Percentiles rank a stretch among this genome's conserved stretches.
These are phyloP conservation scores for Singerocomus inundabilis DNA, from an alignment of 1,284 basidiomycete species.

Conservation along the genomic window DNA sequence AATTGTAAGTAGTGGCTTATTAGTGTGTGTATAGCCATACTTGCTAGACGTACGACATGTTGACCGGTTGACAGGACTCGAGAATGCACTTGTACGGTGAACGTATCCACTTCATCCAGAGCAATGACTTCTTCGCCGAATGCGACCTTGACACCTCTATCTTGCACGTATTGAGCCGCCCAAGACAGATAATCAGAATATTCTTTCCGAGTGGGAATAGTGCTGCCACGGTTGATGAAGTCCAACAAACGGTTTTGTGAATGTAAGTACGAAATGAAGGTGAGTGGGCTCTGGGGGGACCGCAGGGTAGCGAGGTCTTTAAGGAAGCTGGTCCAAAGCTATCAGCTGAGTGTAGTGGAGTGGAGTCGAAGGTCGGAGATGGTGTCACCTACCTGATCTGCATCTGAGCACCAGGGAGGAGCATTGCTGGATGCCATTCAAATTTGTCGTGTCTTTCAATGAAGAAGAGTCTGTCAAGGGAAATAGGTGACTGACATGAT, in stretches of 20 bases:
- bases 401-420: constrained; percentile 56
- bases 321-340: constrained; percentile 42
- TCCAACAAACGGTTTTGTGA: constrained; percentile 48
- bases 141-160: constrained; percentile 43
- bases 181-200: constrained; percentile 58
- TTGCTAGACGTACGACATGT: constrained; percentile 36
- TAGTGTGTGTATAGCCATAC: constrained; percentile 32
- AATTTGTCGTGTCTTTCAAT: constrained; percentile 51
- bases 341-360: constrained; percentile 9
- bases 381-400: constrained; percentile 47
- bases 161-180: constrained; percentile 47
- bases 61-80: constrained; percentile 38
- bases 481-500: constrained; percentile 23
- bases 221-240: constrained; percentile 85
- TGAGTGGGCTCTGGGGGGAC: constrained; percentile 53
- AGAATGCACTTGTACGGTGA: constrained; percentile 41
- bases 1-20: constrained; percentile 13
- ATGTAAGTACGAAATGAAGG: constrained; percentile 57
- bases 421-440: constrained; percentile 60
- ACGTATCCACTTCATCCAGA: constrained; percentile 36
- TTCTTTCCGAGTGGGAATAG: constrained; percentile 88
- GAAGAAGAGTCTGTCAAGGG: constrained; percentile 43
- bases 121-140: constrained; percentile 51
- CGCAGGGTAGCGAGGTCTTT: constrained; percentile 61
- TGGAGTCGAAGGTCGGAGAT: not conserved